phyloP scores from a whole-genome alignment of 352 stramenopile genomes.

The Pythium insidiosum region DNA sequence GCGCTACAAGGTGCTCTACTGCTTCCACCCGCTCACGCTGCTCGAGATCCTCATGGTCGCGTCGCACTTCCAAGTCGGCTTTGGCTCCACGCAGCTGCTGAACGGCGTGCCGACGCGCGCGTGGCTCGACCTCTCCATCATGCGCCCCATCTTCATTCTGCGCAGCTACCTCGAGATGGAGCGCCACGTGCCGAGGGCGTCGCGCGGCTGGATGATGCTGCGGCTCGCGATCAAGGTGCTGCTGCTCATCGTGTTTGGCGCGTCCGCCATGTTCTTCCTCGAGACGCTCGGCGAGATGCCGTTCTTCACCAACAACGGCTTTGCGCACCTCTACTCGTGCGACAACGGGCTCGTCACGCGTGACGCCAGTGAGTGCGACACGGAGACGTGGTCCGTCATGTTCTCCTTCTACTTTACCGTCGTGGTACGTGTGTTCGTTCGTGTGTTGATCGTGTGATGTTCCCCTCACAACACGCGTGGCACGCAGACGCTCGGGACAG shows the following conservation, averaged over 20 bases:
- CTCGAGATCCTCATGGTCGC: slow-evolving; percentile 67
- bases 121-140: slow-evolving; percentile 84
- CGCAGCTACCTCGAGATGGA: slow-evolving; percentile 84
- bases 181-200: slow-evolving; percentile 52
- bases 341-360: slow-evolving; percentile 45
- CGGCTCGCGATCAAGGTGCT: slow-evolving; percentile 74
- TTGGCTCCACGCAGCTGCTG: slow-evolving; percentile 50
- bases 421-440: slow-evolving; percentile 35
- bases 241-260: slow-evolving; percentile 75
- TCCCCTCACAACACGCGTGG: not conserved
- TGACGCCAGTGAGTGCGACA: slow-evolving; percentile 32
- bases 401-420: slow-evolving; percentile 87
- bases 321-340: slow-evolving; percentile 76
- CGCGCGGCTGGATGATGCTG: slow-evolving; percentile 78
- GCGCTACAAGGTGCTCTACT: slow-evolving; percentile 76
- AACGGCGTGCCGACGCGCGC: slow-evolving; percentile 49
- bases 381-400: slow-evolving; percentile 82
- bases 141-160: slow-evolving; percentile 74
- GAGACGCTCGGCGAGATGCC: slow-evolving; percentile 81
- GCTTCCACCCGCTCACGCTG: slow-evolving; percentile 63
- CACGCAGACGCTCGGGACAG: slow-evolving; percentile 71
- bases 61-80: slow-evolving; percentile 70
- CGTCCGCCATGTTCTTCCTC: slow-evolving; percentile 82
- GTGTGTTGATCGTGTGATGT: not conserved
- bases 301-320: slow-evolving; percentile 70